phyloP scores from a whole-genome alignment of 768 basidiomycete species.

The Mrakia hoshinonis region DNA sequence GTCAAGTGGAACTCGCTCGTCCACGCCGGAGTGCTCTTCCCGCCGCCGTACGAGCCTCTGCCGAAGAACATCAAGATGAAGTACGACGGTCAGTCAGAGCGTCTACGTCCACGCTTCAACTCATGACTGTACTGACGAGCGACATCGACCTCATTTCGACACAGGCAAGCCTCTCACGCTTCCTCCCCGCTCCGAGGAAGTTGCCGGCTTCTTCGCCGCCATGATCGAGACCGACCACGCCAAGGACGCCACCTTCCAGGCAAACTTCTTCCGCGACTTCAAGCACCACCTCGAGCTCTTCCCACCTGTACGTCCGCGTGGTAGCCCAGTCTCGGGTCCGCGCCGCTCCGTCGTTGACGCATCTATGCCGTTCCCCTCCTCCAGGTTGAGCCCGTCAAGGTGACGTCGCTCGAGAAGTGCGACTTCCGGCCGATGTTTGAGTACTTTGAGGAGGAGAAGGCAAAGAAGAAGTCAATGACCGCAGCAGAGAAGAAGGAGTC shows the following conservation, averaged over 20 bases:
- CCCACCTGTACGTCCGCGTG: constrained; percentile 63
- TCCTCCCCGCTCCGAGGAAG: constrained; percentile 82
- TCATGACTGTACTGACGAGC: neutral
- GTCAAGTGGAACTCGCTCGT: constrained; percentile 92
- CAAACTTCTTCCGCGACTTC: constrained; percentile 95
- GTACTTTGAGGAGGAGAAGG: constrained; percentile 83
- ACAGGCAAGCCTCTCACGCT: constrained; percentile 70
- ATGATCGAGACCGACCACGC: constrained; percentile 89
- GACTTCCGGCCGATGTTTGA: constrained; percentile 94
- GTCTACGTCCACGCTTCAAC: constrained; percentile 15
- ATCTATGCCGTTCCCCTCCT: neutral
- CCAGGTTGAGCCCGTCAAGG: constrained; percentile 60
- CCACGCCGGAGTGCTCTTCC: constrained; percentile 91
- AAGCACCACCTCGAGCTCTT: constrained; percentile 61
- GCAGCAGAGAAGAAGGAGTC: constrained; percentile 77
- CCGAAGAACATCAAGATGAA: constrained; percentile 82
- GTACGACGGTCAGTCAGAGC: constrained; percentile 64
- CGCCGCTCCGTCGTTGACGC: neutral
- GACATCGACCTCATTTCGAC: constrained; percentile 7
- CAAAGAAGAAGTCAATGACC: constrained; percentile 79
- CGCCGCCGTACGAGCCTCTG: constrained; percentile 81
- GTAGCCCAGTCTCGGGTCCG: constrained; percentile 35
- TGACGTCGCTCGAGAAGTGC: constrained; percentile 67
- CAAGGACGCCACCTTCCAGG: constrained; percentile 74
- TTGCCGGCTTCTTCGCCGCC: constrained; percentile 90